Base-by-base conservation (phyloP, 1,139 yeast genomes). In the Magnusiomyces sp. region DNA sequence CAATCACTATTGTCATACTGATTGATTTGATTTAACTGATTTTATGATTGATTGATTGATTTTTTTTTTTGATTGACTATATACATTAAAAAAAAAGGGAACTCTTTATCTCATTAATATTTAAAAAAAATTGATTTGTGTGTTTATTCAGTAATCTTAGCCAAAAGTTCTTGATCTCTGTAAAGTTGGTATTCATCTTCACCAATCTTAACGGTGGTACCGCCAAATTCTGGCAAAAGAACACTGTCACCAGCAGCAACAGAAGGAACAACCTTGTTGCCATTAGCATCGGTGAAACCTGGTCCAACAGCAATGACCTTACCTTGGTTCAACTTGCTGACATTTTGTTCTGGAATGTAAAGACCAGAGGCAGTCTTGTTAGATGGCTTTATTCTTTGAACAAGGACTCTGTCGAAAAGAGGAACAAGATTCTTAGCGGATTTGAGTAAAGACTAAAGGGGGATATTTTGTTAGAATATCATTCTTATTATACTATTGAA, bases 301-400 rank as follows among this genome's bases (percentile, higher is more conserved):
- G 95, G 92, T 56, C 95, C 95, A 58, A 86, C 82, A 55, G 94
- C 86, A 60, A 85, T 68, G 52, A 85, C 94, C 49, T 81, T 80
- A 51, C 83, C 95, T 42, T 54, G 67, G 62, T 42, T 86, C 67
- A 89, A 79, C 74, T 92, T 92, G 70, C 88, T 92, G 62, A 84
- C 95, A 75, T 90, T 89, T 76, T 88, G 88, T 73, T 92, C 98
- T 56, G 98, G 98, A 59, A 92, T 84, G 74, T 81, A 88, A 65
- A 92, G 80, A 64, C 98, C 98, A 45, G 95, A 83, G 51, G 95
- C 86, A 53, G 98, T 92, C 74, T 89, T 79, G 62, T 92, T 77
- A 63, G 88, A 82, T 53, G 96, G 95, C 77, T 89, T 89, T 64
- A 86, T 71, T 71, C 96, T 85, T 74, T 89, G 96, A 57, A 92